Conservation (phyloP, 179 eudicot species). For the Gypsophila paniculata region DNA sequence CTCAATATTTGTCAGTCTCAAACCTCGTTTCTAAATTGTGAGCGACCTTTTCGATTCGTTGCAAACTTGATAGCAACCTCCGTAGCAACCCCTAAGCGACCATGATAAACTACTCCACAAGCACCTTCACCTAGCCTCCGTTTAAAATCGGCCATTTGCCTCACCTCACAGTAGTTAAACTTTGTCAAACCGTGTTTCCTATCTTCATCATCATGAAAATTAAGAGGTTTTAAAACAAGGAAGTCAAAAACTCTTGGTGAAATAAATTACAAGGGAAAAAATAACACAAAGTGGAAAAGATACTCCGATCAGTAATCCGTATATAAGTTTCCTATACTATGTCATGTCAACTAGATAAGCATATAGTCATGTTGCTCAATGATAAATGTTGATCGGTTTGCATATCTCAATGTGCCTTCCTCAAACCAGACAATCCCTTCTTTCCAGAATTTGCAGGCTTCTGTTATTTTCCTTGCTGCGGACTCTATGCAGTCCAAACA, state of each 20-base stretch:
- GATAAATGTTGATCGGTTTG: no score
- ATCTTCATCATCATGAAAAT: background rate
- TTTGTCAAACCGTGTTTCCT: slow-evolving; percentile 11
- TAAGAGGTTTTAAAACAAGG: no score
- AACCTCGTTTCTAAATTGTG: slow-evolving; percentile 34
- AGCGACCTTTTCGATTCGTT: slow-evolving; percentile 16
- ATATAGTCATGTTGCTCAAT: no score
- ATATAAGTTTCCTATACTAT: no score
- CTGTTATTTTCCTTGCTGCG: background rate
- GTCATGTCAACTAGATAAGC: no score
- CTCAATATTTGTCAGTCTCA: background rate
- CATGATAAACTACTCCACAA: slow-evolving; percentile 32
- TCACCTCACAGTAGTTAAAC: slow-evolving; percentile 26
- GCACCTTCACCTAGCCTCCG: slow-evolving; percentile 31
- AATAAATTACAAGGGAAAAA: no score
- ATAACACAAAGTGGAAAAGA: no score
- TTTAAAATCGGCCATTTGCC: slow-evolving; percentile 27
- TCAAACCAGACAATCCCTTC: slow-evolving; percentile 18
- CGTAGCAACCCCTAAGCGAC: slow-evolving; percentile 20
- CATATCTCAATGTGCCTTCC: slow-evolving; percentile 11
- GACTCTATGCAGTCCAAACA: slow-evolving; percentile 9
- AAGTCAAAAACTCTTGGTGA: no score
- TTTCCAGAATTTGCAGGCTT: background rate
- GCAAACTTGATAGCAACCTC: slow-evolving; percentile 37
- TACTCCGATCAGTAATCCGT: no score